phyloP scores from a whole-genome alignment of 1,284 basidiomycete genomes.

The Trametes versicolor region DNA sequence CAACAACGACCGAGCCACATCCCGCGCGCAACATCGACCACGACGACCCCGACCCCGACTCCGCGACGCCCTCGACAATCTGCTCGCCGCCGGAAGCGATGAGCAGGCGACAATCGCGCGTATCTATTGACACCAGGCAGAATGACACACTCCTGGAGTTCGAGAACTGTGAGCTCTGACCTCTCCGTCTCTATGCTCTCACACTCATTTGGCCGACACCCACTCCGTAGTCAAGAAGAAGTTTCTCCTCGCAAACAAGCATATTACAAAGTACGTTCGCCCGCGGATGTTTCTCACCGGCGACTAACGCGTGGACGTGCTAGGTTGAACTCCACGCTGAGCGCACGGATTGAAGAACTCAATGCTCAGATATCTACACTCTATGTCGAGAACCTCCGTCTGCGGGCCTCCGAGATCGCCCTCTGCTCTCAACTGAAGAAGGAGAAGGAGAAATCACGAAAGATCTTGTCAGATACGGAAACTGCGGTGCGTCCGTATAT shows the following conservation, averaged over 20 bases:
- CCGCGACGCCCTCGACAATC: conserved; percentile 21
- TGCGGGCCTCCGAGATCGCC: conserved; percentile 81
- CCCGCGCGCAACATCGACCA: conserved; percentile 20
- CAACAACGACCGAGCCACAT: conserved; percentile 34
- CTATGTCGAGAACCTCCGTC: conserved; percentile 81
- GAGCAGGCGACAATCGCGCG: conserved; percentile 84
- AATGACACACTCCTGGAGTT: conserved; percentile 84
- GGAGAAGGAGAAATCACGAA: conserved; percentile 78
- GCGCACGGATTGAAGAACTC: conserved; percentile 83
- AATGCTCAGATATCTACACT: conserved; percentile 82
- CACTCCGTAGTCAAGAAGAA: conserved; percentile 82
- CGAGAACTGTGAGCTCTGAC: conserved; percentile 73
- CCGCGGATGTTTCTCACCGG: background rate
- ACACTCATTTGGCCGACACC: conserved; percentile 28
- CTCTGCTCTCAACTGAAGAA: conserved; percentile 78
- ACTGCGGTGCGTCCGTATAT: conserved; percentile 63
- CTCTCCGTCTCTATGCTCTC: conserved; percentile 24
- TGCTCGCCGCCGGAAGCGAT: conserved; percentile 55
- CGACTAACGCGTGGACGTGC: conserved; percentile 13
- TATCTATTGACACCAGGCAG: conserved; percentile 71
- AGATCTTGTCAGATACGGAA: conserved; percentile 76
- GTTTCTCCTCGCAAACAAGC: conserved; percentile 87
- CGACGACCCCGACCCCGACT: conserved; percentile 25
- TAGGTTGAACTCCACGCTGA: conserved; percentile 85
- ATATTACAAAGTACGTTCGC: conserved; percentile 79